Evolutionary conservation across 306 rosid genomes (phyloP).

Genomic region (Glycyrrhiza uralensis): DNA sequence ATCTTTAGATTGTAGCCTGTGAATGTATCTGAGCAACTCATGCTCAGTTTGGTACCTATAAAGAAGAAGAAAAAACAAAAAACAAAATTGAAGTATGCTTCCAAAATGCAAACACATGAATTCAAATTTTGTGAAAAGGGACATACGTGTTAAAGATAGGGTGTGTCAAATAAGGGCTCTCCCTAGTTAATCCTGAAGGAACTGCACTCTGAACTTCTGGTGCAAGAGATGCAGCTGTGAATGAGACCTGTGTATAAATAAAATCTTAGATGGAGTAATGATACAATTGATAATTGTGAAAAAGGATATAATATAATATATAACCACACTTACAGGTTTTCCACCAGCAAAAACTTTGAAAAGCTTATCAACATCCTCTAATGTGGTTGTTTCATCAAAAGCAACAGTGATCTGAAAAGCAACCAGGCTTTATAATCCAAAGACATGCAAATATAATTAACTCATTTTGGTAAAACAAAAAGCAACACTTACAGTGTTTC

Average conservation of each 20-base stretch:
- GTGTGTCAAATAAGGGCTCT: constrained; percentile 81
- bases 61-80: constrained; percentile 19
- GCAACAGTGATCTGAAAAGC: constrained; percentile 79
- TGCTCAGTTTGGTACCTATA: constrained; percentile 95
- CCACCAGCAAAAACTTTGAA: constrained; percentile 71
- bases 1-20: constrained; percentile 81
- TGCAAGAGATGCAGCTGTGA: constrained; percentile 91
- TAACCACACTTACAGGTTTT: constrained; percentile 26
- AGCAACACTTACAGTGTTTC: constrained; percentile 61
- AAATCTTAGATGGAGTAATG: constrained; percentile 17
- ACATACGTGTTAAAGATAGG: constrained; percentile 84
- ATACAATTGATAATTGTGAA: neutral
- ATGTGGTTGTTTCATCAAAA: constrained; percentile 92
- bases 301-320: neutral
- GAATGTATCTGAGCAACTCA: constrained; percentile 83
- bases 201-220: constrained; percentile 62
- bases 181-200: constrained; percentile 71
- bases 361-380: constrained; percentile 91
- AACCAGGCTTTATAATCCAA: constrained; percentile 30
- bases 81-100: constrained; percentile 23
- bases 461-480: constrained; percentile 8
- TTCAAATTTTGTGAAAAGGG: constrained; percentile 19
- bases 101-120: constrained; percentile 17
- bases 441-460: constrained; percentile 8
- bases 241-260: constrained; percentile 57